Base-by-base conservation (phyloP, 2,329 filamentous ascomycete genomes). In the Pezicula neosporulosa region DNA sequence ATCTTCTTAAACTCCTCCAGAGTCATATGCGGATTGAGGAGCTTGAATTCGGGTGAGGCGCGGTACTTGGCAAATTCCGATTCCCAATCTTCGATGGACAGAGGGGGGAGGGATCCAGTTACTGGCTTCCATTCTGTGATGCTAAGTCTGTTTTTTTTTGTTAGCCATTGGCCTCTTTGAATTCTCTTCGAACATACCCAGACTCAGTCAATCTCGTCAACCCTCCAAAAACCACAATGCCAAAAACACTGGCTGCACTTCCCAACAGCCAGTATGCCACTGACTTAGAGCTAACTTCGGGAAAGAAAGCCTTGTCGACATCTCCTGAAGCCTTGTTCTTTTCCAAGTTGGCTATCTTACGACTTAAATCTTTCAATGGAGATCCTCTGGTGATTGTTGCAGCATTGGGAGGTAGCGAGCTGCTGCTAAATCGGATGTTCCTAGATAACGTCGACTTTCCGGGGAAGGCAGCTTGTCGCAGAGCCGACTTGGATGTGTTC, bases 51-150 rank as follows among this genome's bases (percentile, higher is more conserved):
- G 56, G 94, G 94, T 18, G 91, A 96, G 41, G 87, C 83, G 59
- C 87, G 86, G 77, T 99, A 99, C 71, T 95, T 94, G 50, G 85
- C 77, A 73, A 97, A 99, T 66, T 97, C 94, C 58, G 85, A 84
- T 61, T 96, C 86, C 94, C 94, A 99, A 66, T 93, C 89, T 53
- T 79, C 84, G 21, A 79, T 72, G 63, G 83, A 88, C 70, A 89
- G 81, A 36, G 94, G 94, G 35, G 91, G 92, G 36, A 95, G 75
- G 15, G 91, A 92, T 60, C 94, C 94, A 9, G 94, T 97, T 41
- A 99, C 92, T 46, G 94, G 94, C 60, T 86, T 87, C 94, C 94
- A 99, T 88, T 99, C 94, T 57, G 94, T 99, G 63, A 99, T 99
- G 68, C 92, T 97, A 59, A 99, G 79, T 43, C 93, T 96, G 59